Evolutionary conservation across 2,329 filamentous ascomycete species (phyloP).

Genomic region (Aspergillus latus): DNA sequence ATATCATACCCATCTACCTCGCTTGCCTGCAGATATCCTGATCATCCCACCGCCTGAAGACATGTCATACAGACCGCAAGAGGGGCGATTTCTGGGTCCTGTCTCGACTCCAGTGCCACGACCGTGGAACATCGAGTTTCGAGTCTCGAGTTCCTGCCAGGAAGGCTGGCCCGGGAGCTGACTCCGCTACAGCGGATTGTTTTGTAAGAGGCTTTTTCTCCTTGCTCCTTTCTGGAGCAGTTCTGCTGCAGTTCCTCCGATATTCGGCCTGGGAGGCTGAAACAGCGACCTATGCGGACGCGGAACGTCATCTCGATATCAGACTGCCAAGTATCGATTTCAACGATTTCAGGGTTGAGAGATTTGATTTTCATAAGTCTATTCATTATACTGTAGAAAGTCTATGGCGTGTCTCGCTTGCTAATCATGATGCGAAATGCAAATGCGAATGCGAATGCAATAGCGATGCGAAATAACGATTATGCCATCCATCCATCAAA

Average conservation of each 20-base stretch:
- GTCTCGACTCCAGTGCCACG: neutral
- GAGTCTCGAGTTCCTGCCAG: neutral
- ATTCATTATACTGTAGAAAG: neutral
- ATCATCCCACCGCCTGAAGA: neutral
- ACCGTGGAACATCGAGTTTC: neutral
- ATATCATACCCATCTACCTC: no score
- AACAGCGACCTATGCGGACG: neutral
- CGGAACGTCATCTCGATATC: slow-evolving; percentile 9
- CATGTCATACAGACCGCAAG: slow-evolving; percentile 1
- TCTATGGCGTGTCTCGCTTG: neutral
- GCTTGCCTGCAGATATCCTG: neutral
- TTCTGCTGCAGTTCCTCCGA: neutral
- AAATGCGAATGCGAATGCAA: no score
- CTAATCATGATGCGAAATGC: neutral
- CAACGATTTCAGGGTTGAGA: neutral
- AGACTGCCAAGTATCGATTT: slow-evolving; percentile 5
- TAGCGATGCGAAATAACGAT: neutral
- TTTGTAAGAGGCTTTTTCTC: neutral
- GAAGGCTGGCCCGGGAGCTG: neutral
- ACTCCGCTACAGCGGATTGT: neutral
- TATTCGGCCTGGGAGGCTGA: neutral
- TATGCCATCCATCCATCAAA: neutral
- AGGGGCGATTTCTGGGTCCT: neutral
- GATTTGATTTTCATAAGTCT: neutral
- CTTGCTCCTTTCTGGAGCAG: neutral